Base-by-base conservation (phyloP, 306 rosid genomes). In the Oxytropis ochrocephala region DNA sequence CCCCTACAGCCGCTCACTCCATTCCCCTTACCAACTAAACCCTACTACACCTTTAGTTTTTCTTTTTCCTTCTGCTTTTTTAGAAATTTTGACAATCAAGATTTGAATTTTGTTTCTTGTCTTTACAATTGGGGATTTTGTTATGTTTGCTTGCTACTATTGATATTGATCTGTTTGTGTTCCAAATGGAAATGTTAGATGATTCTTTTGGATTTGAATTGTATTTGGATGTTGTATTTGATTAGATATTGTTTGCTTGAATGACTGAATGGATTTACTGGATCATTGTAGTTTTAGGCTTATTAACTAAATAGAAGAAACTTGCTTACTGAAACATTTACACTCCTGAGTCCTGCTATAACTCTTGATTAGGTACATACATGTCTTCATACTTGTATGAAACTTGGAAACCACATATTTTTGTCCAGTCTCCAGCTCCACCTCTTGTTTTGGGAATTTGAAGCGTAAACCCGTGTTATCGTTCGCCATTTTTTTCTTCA, bases 1-100 rank as follows among this genome's bases (percentile, higher is more conserved):
- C 89, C 1, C 72, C 85, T 0, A 6, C 69, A 1, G 6, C 67
- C 1, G 6, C 67, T 5, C 30, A 47, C n/a, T 16, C 75, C 7
- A 16, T 42, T 7, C 51, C 73, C 21, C 51, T 68, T 42, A 21
- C 29, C 4, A 38, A 36, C 63, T 55, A 70, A 70, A 55, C 24
- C 39, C 58, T 5, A 0, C 1, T 14, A 27, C 16, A 6, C 5
- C 39, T 61, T 42, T 6, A 19, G 35, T 32, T 29, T 1, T 17
- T 19, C 30, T 43, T 69, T 6, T 8, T 3, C 8, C 0, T 36
- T 4, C n/a, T 3, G 11, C 18, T 6, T 35, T 44, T 27, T 24
- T 8, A 38, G 10, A 17, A 32, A 5, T 19, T 38, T 54, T 29
- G 13, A 17, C 1, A 42, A 29, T 69, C 13, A 27, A 24, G 13